Base-by-base conservation (phyloP, 75 land plant species). In the Larix kaempferi region DNA sequence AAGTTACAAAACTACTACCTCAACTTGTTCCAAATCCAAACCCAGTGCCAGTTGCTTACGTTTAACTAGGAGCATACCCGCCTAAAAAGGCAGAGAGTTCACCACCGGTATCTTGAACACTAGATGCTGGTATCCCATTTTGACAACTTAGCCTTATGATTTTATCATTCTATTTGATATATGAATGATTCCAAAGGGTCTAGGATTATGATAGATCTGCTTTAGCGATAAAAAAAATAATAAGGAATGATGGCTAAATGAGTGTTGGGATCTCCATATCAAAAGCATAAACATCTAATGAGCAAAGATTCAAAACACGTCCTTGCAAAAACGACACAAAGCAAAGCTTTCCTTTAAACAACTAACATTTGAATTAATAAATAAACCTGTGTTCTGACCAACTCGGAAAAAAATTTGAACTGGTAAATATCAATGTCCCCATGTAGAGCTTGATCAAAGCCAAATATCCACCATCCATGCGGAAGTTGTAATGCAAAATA, bases 391-490 rank as follows among this genome's bases (percentile, higher is more conserved):
- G 91, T 79, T 71, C 77, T 84, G 59, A 83, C 74, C 39, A 97
- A 55, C 69, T 97, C 95, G 23, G 92, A 83, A 61, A 97, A 97
- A 81, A 91, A 97, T 59, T 89, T 91, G 80, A 94, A 97, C 79
- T 97, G 99, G 85, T 86, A 91, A 14, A 94, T 88, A 84, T 97
- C 99, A 88, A 97, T 94, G 74, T 97, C 99, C 58, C 84, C 84
- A 87, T 97, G 95, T 12, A 97, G 91, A 57, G 99, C 95, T 75
- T 89, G 92, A 86, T 97, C 99, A 74, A 97, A 87, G 63, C 99
- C 99, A 87, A 97, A 97, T 55, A 97, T 79, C 99, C 99, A 97
- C 99, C 99, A 97, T 44, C 95, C 87, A 75, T 89, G 89, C 14
- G 99, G 95, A 10, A 97, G 93, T 52, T 91, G 86, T 82, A 97